Evolutionary conservation across 2,329 filamentous ascomycete genomes (phyloP).

Genomic region (Colletotrichum sp.): DNA sequence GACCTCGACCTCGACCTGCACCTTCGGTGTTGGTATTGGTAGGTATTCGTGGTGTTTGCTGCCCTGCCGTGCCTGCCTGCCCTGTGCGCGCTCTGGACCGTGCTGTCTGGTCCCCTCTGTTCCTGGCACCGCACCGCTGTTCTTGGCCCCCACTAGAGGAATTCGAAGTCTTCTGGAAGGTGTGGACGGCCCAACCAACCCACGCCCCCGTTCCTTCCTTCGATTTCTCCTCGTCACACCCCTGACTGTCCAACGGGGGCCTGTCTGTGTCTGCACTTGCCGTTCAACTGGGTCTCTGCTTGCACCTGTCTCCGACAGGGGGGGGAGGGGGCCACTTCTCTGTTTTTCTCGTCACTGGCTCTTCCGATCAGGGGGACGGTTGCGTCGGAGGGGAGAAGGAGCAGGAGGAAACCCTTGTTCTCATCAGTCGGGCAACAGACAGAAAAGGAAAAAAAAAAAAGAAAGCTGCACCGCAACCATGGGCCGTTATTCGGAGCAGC

Average conservation of each 20-base stretch:
- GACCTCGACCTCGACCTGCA: too few species aligned
- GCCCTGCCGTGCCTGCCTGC: not conserved
- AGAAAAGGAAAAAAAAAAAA: not conserved
- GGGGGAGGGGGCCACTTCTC: not conserved
- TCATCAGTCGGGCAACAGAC: not conserved
- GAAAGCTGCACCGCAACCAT: not conserved
- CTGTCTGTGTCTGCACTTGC: not conserved
- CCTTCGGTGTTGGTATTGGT: not conserved
- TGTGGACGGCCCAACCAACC: not conserved
- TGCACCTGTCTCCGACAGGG: not conserved
- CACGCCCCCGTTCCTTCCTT: not conserved
- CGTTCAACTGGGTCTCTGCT: conserved; percentile 10
- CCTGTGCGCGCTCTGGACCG: not conserved
- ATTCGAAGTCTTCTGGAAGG: conserved; percentile 19
- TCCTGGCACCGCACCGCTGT: not conserved
- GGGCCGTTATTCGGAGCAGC: not conserved
- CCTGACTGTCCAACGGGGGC: not conserved
- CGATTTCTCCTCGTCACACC: not conserved
- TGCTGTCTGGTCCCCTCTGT: not conserved
- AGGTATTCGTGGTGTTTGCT: not conserved
- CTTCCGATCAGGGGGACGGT: not conserved
- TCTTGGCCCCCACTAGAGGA: not conserved
- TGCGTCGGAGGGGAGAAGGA: not conserved
- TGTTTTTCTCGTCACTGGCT: not conserved
- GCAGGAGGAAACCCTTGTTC: not conserved